Evolutionary conservation across 2,329 filamentous ascomycete genomes (phyloP), one percentile per base, ranked within the genome.

Genomic region (Botrytis tulipae): DNA sequence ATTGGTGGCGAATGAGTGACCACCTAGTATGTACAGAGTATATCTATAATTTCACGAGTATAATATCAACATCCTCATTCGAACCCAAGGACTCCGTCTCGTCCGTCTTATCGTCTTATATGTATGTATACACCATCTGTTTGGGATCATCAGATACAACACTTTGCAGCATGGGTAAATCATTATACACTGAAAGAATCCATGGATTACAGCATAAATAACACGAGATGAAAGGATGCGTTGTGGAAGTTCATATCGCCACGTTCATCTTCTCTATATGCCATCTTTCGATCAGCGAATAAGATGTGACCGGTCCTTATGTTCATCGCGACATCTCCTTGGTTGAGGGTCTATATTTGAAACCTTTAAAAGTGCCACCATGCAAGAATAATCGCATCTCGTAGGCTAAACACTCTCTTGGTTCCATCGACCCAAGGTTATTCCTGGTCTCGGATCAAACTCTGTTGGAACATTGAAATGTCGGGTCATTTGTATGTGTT

Each of bases 211-310:
- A 42, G 66, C 66, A 68, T 68, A 32, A 57, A 68, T 57, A 9
- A 57, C 48, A 57, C 65, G 65, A 67, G 65, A 68, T 68, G 46
- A 68, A 66, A 68, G 48, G 48, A 42, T 68, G 37, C 25, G 18
- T 57, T 9, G 65, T 57, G 48, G 35, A 68, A 68, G 35, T 42
- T 42, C 16, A 42, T 68, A 42, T 42, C 48, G 65, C 65, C 46
- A 68, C 46, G 16, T 42, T 68, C 65, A 32, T 68, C 35, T 68
- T 57, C 48, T 57, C 6, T 68, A 29, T 2, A 48, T 48, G 29
- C 25, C 40, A 65, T 14, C 29, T 48, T 35, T 40, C 20, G 22
- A 66, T 22, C 44, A 22, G 18, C 62, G 29, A 65, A 65, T 65
- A 0, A 35, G 44, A 25, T 46, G 42, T 14, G 62, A 35, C 42